Evolutionary conservation across 1,284 basidiomycete genomes (phyloP).

Genomic region (Cutaneotrichosporon sp.): DNA sequence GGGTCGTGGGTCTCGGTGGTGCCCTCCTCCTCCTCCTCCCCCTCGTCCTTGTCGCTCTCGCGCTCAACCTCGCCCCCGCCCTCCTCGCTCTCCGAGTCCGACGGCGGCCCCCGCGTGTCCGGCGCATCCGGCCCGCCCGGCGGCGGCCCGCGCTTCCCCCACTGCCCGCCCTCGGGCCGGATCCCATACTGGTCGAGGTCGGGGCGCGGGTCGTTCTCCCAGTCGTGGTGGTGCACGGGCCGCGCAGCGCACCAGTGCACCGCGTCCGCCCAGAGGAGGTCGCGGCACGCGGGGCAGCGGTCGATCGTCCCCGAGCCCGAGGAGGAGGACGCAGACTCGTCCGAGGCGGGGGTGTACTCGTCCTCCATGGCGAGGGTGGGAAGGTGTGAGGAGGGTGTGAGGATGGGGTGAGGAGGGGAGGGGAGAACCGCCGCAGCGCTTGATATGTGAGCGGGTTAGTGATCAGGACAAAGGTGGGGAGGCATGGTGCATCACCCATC

Average conservation of each 20-base stretch:
- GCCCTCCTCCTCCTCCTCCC: too few relatives aligned
- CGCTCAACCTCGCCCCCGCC: not conserved
- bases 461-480: too few relatives aligned
- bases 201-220: not conserved
- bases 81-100: not conserved
- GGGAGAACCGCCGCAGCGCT: too few relatives aligned
- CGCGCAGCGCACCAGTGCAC: not conserved
- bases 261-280: conserved; percentile 3
- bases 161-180: not conserved
- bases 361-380: too few relatives aligned
- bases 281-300: not conserved
- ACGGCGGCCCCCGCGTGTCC: not conserved
- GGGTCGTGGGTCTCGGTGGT: not conserved
- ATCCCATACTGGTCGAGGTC: not conserved
- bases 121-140: not conserved
- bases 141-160: not conserved
- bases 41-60: too few relatives aligned
- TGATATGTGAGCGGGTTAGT: too few relatives aligned
- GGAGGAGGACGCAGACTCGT: not conserved
- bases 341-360: not conserved
- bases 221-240: not conserved
- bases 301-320: not conserved
- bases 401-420: too few relatives aligned
- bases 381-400: too few relatives aligned
- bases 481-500: too few relatives aligned